Evolutionary conservation across 768 basidiomycete species (phyloP), one percentile per base, ranked within the genome.

Genomic region (Lentinula lateritia): DNA sequence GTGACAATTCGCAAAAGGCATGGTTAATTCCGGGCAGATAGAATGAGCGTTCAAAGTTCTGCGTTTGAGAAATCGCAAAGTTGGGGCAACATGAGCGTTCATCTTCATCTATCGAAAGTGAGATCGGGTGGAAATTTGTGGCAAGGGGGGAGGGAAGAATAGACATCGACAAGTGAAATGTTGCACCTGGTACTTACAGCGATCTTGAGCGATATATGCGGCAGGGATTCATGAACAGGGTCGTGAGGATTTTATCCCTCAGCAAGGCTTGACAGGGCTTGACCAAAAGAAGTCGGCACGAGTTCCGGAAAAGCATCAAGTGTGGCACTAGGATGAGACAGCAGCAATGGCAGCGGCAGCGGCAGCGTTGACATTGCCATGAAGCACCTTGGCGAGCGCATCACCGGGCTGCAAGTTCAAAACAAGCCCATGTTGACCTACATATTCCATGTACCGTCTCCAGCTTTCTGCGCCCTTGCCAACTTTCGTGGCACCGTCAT

Each of bases 371-470:
- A 42, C 43, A 52, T 77, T 77, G 12, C 75, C 78, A 63, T 79
- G 78, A 63, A 83, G 65, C 62, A 76, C 78, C 42, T 71, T 71
- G 41, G 74, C 72, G 61, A 86, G 70, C 60, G 73, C 69, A 6
- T 78, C 67, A 66, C 85, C 73, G 52, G 64, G 42, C 10, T 45
- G 50, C 41, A 61, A 53, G 36, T 58, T 57, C 54, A 65, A 6
- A n/a, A 90, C 87, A 68, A 87, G 70, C 38, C 77, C 80, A 13
- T 76, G 72, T 34, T 82, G 78, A 12, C 72, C 69, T 67, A 90
- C 66, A 70, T 80, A 89, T 57, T 83, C 71, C 23, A 81, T 80
- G 68, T 86, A 89, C 63, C 86, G 75, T 63, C 74, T 75, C 89
- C 88, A 90, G 20, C 83, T 81, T 46, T 75, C 83, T 9, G 70